Base-by-base conservation (phyloP, 768 basidiomycete species). In the Xerocomellus amylosporus region DNA sequence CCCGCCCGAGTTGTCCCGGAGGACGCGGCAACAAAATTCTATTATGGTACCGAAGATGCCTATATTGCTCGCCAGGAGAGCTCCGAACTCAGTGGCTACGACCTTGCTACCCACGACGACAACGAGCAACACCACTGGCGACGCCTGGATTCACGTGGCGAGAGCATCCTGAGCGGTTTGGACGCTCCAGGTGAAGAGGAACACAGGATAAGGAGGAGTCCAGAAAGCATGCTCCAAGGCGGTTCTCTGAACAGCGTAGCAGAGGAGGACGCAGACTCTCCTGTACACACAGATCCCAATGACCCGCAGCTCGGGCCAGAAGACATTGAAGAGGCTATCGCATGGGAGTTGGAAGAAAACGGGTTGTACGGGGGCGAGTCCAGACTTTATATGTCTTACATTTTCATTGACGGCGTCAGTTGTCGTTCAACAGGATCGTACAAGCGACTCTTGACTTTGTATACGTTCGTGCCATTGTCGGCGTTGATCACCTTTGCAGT, bases 381-480 rank as follows among this genome's bases (percentile, higher is more conserved):
- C 60, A 50, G 19, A 5, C 47, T 14, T 30, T 12, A 33, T 31
- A 22, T 33, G 41, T 44, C 44, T 15, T 34, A 0, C 12, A 22
- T 7, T 17, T 49, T 49, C 49, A 9, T 40, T 59, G 33, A 63
- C 52, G 4, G 14, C 28, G 24, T 46, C 46, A 19, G 33, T 22
- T 22, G 46, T 45, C 31, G 8, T 53, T 39, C 56, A 30, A 30
- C 30, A 90, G 88, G 87, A 20, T 87, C 86, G 5, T 88, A 88
- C 73, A 68, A 63, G 37, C 75, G 74, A 33, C 67, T 86, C 12
- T 48, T 87, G 36, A 66, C 74, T n/a, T 58, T 84, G 43, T 86
- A 89, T 64, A 75, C 78, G 0, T 69, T 86, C 33, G 82, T 82
- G n/a, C 86, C 87, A 1, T 49, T 84, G 37, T 77, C 80, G 0